Percentiles rank a stretch among this genome's conserved stretches.
Evolutionary conservation across 2,329 filamentous ascomycete species (phyloP).

Genomic region (Mollisiaceae sp.): DNA sequence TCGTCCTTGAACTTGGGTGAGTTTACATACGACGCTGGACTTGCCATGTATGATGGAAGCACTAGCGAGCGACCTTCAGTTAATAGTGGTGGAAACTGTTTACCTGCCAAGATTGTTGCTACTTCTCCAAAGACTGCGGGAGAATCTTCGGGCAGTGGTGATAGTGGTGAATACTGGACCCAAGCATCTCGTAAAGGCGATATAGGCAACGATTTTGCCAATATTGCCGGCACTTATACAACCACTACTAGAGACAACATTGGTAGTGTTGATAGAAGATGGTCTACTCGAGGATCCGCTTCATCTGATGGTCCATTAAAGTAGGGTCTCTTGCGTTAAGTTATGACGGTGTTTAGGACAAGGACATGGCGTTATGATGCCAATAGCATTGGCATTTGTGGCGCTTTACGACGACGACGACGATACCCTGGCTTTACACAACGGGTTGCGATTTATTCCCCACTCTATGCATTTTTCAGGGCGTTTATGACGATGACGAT

Average conservation of each 20-base stretch:
- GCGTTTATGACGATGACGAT: not conserved
- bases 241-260: too few relatives aligned
- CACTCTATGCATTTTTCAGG: not conserved
- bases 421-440: not conserved
- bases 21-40: not conserved
- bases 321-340: not conserved
- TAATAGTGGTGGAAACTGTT: not conserved
- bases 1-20: not conserved
- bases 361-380: not conserved
- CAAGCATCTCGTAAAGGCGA: too few relatives aligned
- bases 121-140: too few relatives aligned
- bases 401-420: not conserved
- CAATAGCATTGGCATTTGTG: not conserved
- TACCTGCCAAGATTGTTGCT: too few relatives aligned
- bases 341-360: not conserved
- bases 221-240: too few relatives aligned
- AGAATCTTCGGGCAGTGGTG: too few relatives aligned
- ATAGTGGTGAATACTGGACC: too few relatives aligned
- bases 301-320: not conserved
- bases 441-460: not conserved
- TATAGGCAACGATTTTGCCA: too few relatives aligned
- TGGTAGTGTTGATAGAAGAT: too few relatives aligned
- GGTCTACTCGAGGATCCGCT: too few relatives aligned
- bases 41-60: not conserved
- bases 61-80: not conserved